Base-by-base conservation (phyloP, 805 yeast species). In the Kluyveromyces dobzhanskii region DNA sequence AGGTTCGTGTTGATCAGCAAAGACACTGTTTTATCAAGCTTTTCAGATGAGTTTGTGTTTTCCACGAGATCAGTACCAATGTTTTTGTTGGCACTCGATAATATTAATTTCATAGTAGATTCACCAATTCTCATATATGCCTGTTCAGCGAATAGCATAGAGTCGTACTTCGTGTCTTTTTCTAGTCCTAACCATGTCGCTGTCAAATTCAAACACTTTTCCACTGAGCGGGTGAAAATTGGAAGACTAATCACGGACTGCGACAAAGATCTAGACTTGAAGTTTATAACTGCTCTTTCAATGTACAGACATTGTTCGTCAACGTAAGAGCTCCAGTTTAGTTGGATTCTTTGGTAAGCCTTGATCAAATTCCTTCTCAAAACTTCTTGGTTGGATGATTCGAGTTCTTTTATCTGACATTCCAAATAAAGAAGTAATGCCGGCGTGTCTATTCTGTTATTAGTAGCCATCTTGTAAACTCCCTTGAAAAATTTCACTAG, bases 341-440 rank as follows among this genome's bases (percentile, higher is more conserved):
- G 59, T 30, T 61, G 61, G 32, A 77, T 63, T 53, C 72, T 73
- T 21, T 75, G 76, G n/a, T 65, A 60, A 4, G 78, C 46, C 43
- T 73, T 75, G 24, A 65, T 66, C 44, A 80, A 64, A 38, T 70
- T 64, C 29, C 70, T 66, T 42, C 73, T 63, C 16, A 72, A 61
- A 48, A 71, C 85, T 45, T 84, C 95, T 51, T 80, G 87, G 53
- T 75, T 73, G 1, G 80, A 65, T 7, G 73, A 61, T 8, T 70
- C 70, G 14, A 67, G 52, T 9, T 49, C 52, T 17, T 48, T 49
- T 4, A 62, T 56, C 18, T 59, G 48, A 6, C 46, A 40, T 42
- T 76, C 79, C 8, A 76, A 47, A 28, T 66, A 54, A 1, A 67
- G 48, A 33, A 71, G 44, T 1, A 74, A 47, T 3, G 65, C 59